Conservation (phyloP, 2,329 filamentous ascomycete species). For the Ophiosphaerella narmari region DNA sequence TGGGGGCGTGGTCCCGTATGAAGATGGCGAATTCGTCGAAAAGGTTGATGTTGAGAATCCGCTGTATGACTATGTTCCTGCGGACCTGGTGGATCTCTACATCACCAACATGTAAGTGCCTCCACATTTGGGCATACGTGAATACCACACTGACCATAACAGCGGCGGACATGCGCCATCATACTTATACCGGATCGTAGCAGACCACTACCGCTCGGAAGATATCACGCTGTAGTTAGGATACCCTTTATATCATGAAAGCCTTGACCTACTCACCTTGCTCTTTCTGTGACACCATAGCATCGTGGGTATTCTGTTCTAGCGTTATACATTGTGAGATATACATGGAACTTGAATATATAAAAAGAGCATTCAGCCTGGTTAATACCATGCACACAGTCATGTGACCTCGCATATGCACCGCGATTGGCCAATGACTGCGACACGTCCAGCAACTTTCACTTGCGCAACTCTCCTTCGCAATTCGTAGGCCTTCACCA, state of each 20-base stretch:
- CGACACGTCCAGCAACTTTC: constrained; percentile 3
- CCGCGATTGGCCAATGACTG: constrained; percentile 7
- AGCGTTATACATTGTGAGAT: too few species aligned
- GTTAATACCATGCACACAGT: background rate
- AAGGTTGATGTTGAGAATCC: constrained; percentile 79
- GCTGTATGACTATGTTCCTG: constrained; percentile 79
- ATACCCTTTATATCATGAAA: background rate
- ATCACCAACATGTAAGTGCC: constrained; percentile 77
- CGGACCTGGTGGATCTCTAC: constrained; percentile 76
- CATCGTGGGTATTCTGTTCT: too few species aligned
- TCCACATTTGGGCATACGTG: constrained; percentile 10
- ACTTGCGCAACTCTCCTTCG: background rate
- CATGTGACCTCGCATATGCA: constrained; percentile 4
- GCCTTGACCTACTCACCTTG: too few species aligned
- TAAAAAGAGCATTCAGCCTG: too few species aligned
- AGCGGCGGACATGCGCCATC: constrained; percentile 71
- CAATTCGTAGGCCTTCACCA: background rate
- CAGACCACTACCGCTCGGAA: constrained; percentile 75
- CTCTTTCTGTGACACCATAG: too few species aligned
- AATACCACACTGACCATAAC: constrained; percentile 13
- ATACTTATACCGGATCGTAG: constrained; percentile 73
- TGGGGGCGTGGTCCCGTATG: constrained; percentile 74
- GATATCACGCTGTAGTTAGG: constrained; percentile 61
- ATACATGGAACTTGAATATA: too few species aligned
- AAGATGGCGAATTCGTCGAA: constrained; percentile 78